These are phyloP conservation scores for Erodium maritimum DNA, from an alignment of 345 rosid species.

Conservation along the genomic window DNA sequence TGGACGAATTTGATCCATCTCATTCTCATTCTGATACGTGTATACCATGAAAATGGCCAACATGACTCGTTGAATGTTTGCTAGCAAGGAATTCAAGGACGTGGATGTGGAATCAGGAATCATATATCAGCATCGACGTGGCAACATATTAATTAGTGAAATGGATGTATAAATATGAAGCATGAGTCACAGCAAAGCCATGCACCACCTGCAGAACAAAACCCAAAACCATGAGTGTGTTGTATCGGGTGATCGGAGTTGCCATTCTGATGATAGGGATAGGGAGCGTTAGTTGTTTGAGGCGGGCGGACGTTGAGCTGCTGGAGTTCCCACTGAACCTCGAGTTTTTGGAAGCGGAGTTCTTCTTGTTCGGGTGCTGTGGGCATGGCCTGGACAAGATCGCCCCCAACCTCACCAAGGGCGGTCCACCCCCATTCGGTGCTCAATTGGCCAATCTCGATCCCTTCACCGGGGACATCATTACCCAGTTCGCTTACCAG, in stretches of 20 bases:
- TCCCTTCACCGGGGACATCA: conserved; percentile 19
- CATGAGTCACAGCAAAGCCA: not conserved
- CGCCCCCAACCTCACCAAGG: conserved; percentile 28
- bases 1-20: too few species aligned
- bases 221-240: not conserved
- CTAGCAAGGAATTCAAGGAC: too few species aligned
- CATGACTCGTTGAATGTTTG: too few species aligned
- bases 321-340: conserved; percentile 45
- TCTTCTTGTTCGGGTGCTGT: conserved; percentile 33
- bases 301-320: conserved; percentile 25
- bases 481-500: conserved; percentile 53
- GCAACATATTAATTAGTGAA: too few species aligned
- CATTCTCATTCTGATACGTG: too few species aligned
- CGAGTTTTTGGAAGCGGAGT: conserved; percentile 55
- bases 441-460: conserved; percentile 47
- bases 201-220: not conserved
- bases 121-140: too few species aligned
- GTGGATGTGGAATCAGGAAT: too few species aligned
- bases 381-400: conserved; percentile 46
- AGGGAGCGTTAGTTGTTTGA: not conserved
- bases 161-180: too few species aligned
- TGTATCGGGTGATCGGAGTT: too few species aligned
- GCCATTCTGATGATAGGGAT: not conserved
- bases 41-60: too few species aligned
- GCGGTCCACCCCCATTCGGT: conserved; percentile 52